Evolutionary conservation across 2,329 filamentous ascomycete genomes (phyloP).

Genomic region (Thielaviopsis musarum): DNA sequence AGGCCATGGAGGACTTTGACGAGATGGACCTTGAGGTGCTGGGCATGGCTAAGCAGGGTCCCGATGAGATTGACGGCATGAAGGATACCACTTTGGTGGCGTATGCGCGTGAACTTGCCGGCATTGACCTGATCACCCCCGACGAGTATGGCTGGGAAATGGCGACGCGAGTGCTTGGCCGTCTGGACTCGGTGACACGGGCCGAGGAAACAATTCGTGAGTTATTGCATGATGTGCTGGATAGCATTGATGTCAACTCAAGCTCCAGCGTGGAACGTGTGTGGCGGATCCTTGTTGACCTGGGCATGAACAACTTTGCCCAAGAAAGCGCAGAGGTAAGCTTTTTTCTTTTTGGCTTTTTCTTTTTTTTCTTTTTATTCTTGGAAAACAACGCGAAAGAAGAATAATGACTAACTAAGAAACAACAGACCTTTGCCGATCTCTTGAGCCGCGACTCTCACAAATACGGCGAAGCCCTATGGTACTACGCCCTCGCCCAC

Average conservation of each 20-base stretch:
- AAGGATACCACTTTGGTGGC: constrained; percentile 65
- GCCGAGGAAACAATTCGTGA: constrained; percentile 60
- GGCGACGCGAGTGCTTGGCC: constrained; percentile 64
- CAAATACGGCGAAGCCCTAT: constrained; percentile 69
- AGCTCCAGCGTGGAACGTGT: constrained; percentile 63
- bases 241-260: constrained; percentile 44
- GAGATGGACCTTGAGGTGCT: constrained; percentile 75
- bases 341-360: constrained; percentile 9
- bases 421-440: constrained; percentile 60
- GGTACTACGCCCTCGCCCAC: constrained; percentile 83
- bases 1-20: constrained; percentile 25
- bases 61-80: constrained; percentile 44
- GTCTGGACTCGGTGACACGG: constrained; percentile 56
- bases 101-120: constrained; percentile 55
- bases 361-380: neutral
- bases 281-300: constrained; percentile 57
- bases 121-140: constrained; percentile 31
- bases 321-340: constrained; percentile 68
- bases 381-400: neutral
- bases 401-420: constrained; percentile 16
- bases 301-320: constrained; percentile 65
- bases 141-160: constrained; percentile 71
- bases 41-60: constrained; percentile 42
- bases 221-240: constrained; percentile 51
- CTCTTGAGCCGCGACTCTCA: constrained; percentile 54